These are phyloP conservation scores for Oemleria cerasiformis DNA, from an alignment of 306 rosid species.

Conservation along the genomic window DNA sequence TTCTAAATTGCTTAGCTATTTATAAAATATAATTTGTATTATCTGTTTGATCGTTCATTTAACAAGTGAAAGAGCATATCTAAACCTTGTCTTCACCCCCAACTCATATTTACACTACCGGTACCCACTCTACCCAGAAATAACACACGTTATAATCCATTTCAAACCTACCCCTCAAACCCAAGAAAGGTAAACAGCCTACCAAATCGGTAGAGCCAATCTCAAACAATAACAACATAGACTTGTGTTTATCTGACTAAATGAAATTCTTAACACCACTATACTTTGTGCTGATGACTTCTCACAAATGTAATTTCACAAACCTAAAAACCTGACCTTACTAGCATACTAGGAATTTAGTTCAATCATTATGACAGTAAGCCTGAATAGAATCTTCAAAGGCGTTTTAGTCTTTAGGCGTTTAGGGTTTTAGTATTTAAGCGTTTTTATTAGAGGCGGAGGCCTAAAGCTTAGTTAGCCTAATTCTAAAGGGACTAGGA, in stretches of 20 bases:
- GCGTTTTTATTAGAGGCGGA: no score
- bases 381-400: not conserved
- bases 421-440: no score
- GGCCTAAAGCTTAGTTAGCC: no score
- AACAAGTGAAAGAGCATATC: not conserved
- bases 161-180: not conserved
- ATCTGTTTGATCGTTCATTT: not conserved
- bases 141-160: not conserved
- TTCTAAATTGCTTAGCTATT: not conserved
- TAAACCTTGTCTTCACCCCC: not conserved
- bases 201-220: not conserved
- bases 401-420: no score
- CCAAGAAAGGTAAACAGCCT: not conserved
- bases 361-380: not conserved
- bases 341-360: not conserved
- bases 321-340: not conserved
- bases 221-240: not conserved
- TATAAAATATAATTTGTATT: no score
- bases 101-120: not conserved
- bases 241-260: not conserved
- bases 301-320: not conserved
- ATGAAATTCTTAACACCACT: not conserved
- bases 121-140: not conserved
- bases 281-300: not conserved
- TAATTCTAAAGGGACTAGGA: no score